Evolutionary conservation across 148 eudicot genomes (phyloP).

Genomic region (Persicaria maculosa): DNA sequence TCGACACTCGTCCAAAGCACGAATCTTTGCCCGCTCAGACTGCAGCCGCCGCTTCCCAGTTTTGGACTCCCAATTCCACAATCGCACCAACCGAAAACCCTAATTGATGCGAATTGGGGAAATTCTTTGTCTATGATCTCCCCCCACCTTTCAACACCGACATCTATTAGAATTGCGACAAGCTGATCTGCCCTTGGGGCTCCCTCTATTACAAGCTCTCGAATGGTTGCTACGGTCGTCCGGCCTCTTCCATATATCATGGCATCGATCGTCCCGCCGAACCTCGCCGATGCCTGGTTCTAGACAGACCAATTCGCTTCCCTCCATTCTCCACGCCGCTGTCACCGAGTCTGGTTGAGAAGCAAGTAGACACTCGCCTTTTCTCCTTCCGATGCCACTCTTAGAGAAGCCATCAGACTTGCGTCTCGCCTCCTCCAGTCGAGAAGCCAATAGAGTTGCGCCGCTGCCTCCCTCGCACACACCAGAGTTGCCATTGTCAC

Average conservation of each 20-base stretch:
- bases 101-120: conserved; percentile 39
- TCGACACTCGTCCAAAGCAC: neutral
- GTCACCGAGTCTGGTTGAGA: no score
- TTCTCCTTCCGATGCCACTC: no score
- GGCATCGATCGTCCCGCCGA: conserved; percentile 26
- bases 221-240: conserved; percentile 52
- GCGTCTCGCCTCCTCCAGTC: no score
- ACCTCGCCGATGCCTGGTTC: conserved; percentile 38
- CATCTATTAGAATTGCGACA: conserved; percentile 39
- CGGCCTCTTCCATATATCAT: conserved; percentile 21
- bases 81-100: neutral
- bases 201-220: conserved; percentile 48
- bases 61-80: conserved; percentile 5
- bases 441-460: no score
- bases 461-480: no score
- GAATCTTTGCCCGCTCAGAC: conserved; percentile 7
- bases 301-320: conserved; percentile 43
- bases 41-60: neutral
- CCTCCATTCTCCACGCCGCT: no score
- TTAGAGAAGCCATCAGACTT: no score
- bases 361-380: no score
- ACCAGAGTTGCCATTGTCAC: no score
- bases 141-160: conserved; percentile 52
- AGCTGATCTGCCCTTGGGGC: conserved; percentile 46
- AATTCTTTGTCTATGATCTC: conserved; percentile 56